These are phyloP conservation scores for Anthostomella pinea DNA, from an alignment of 2,329 filamentous ascomycete species.

Conservation along the genomic window DNA sequence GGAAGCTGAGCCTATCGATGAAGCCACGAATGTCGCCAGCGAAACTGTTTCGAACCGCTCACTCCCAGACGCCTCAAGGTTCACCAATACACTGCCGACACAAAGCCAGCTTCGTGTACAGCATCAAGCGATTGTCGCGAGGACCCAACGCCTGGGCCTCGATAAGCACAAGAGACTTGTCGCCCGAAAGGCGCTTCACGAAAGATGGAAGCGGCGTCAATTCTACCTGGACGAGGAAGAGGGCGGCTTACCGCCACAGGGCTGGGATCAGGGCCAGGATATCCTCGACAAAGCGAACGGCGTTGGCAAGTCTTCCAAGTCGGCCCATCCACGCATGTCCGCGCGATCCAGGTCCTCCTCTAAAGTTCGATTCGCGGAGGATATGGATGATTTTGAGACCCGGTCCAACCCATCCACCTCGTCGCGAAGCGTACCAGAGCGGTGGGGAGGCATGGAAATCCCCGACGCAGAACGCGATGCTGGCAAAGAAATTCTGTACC, in stretches of 20 bases:
- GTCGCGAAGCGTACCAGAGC: constrained; percentile 67
- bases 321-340: constrained; percentile 38
- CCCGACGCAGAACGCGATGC: constrained; percentile 78
- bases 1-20: constrained; percentile 13
- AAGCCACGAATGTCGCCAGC: constrained; percentile 6
- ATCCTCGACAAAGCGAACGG: constrained; percentile 42
- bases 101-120: constrained; percentile 42
- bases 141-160: constrained; percentile 34
- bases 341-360: constrained; percentile 71
- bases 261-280: constrained; percentile 62
- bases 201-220: constrained; percentile 72
- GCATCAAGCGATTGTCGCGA: constrained; percentile 32
- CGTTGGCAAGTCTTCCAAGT: constrained; percentile 43
- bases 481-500: constrained; percentile 84
- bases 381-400: constrained; percentile 65
- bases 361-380: constrained; percentile 74
- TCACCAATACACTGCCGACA: constrained; percentile 33
- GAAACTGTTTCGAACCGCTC: constrained; percentile 5
- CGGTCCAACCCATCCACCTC: constrained; percentile 71
- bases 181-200: constrained; percentile 55
- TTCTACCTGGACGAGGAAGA: constrained; percentile 89
- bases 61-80: constrained; percentile 27
- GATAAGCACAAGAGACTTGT: constrained; percentile 38
- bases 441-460: constrained; percentile 76
- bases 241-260: constrained; percentile 61